phyloP scores from a whole-genome alignment of 768 basidiomycete genomes.

The Lactifluus piperatus region DNA sequence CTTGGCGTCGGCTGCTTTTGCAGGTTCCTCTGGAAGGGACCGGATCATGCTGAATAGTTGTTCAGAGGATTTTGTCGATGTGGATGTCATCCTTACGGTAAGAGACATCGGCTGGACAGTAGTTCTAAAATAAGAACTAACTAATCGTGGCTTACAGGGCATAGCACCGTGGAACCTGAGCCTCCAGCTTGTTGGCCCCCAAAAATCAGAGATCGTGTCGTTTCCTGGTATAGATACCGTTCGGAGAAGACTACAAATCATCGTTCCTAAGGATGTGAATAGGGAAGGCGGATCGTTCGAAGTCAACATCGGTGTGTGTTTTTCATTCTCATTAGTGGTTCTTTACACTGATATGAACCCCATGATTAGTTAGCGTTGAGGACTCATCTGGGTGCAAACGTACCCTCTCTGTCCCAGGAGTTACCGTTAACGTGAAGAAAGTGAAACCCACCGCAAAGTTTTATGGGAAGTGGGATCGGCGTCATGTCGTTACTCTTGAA shows the following conservation, averaged over 20 bases:
- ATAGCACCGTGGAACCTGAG: conserved; percentile 86
- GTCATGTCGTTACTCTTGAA: conserved; percentile 59
- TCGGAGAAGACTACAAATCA: conserved; percentile 49
- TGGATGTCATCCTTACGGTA: conserved; percentile 78
- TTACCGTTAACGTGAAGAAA: conserved; percentile 80
- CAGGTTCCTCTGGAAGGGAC: conserved; percentile 33
- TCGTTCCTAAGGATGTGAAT: conserved; percentile 59
- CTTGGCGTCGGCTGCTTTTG: conserved; percentile 70
- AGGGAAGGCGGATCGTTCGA: conserved; percentile 69
- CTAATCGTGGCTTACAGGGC: conserved; percentile 41
- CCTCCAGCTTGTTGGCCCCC: conserved; percentile 70
- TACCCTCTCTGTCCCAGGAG: conserved; percentile 60
- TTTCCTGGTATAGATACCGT: conserved; percentile 47
- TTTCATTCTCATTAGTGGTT: neutral
- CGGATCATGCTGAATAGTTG: conserved; percentile 65
- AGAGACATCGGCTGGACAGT: conserved; percentile 24
- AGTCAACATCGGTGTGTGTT: conserved; percentile 57
- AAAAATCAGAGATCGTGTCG: conserved; percentile 48
- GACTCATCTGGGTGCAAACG: conserved; percentile 86
- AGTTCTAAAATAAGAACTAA: neutral
- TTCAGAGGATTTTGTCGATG: conserved; percentile 61
- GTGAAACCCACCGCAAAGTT: conserved; percentile 87
- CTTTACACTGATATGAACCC: conserved; percentile 12
- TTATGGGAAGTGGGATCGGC: conserved; percentile 55
- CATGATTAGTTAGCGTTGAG: conserved; percentile 63